Percentiles rank a stretch among this genome's conserved stretches.
Conservation (phyloP, 2,329 filamentous ascomycete genomes). For the Colletotrichum simmondsii region DNA sequence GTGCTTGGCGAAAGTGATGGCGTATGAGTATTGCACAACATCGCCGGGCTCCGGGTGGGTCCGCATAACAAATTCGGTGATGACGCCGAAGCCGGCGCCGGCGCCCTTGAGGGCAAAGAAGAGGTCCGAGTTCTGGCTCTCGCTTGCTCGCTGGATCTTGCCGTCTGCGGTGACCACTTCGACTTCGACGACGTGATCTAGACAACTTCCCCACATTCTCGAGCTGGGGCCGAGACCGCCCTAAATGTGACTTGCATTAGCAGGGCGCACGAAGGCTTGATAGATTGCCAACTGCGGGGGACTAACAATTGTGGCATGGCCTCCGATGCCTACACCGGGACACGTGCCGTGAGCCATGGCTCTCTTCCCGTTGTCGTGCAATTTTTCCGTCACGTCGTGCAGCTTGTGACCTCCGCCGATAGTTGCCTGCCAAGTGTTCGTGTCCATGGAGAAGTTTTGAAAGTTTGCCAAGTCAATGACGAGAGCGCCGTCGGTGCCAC, state of each 20-base stretch:
- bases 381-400: conserved; percentile 59
- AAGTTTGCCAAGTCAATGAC: conserved; percentile 66
- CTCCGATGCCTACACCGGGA: conserved; percentile 68
- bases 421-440: conserved; percentile 61
- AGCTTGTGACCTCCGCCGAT: conserved; percentile 66
- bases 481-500: conserved; percentile 61
- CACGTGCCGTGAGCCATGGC: conserved; percentile 71
- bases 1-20: conserved; percentile 59
- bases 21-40: conserved; percentile 70
- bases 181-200: conserved; percentile 66
- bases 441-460: conserved; percentile 64
- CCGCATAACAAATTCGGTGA: conserved; percentile 66
- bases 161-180: conserved; percentile 68
- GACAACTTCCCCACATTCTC: conserved; percentile 66
- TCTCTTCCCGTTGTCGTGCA: conserved; percentile 63
- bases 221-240: conserved; percentile 69
- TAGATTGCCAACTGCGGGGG: neutral
- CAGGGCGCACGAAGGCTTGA: conserved; percentile 1
- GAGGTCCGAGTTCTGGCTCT: conserved; percentile 60
- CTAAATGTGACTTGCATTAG: conserved; percentile 42
- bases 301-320: conserved; percentile 66
- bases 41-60: conserved; percentile 66
- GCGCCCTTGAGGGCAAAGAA: conserved; percentile 69
- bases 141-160: conserved; percentile 58
- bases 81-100: conserved; percentile 65